These are phyloP conservation scores for Dissophora globulifera DNA, from an alignment of 192 early-diverging fungal genomes.

Conservation along the genomic window DNA sequence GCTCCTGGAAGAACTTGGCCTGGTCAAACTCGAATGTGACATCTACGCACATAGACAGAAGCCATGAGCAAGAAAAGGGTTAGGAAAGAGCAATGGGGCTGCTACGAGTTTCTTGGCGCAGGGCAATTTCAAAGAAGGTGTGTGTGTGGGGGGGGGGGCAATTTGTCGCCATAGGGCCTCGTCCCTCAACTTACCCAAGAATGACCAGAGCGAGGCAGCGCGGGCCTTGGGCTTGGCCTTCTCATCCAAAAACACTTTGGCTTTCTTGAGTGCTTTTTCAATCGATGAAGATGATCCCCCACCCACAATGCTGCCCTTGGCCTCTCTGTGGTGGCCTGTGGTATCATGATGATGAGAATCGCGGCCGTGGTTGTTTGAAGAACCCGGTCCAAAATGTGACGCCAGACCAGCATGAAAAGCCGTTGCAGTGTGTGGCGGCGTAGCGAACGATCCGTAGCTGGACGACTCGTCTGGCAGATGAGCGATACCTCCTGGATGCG, in stretches of 20 bases:
- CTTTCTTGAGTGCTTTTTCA: conserved; percentile 79
- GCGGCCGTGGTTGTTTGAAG: conserved; percentile 24
- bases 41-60: no score
- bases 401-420: conserved; percentile 40
- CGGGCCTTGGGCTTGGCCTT: conserved; percentile 79
- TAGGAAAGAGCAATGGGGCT: no score
- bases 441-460: conserved; percentile 21
- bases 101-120: no score
- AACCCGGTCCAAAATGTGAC: conserved; percentile 33
- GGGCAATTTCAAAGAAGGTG: no score
- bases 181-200: conserved; percentile 66
- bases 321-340: conserved; percentile 9
- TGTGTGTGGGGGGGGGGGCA: no score
- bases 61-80: no score
- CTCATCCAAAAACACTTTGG: conserved; percentile 82
- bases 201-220: conserved; percentile 70
- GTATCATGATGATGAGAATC: conserved; percentile 33
- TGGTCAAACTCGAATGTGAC: conserved; percentile 75
- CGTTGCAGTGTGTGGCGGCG: conserved; percentile 38
- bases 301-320: conserved; percentile 28
- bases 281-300: conserved; percentile 27
- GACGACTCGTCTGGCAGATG: conserved; percentile 35
- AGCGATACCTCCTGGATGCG: conserved; percentile 29
- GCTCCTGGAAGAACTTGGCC: conserved; percentile 79
- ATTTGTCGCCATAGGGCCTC: no score